Evolutionary conservation across 768 basidiomycete genomes (phyloP), one percentile per base, ranked within the genome.

Genomic region (Rhizopogon rudus): DNA sequence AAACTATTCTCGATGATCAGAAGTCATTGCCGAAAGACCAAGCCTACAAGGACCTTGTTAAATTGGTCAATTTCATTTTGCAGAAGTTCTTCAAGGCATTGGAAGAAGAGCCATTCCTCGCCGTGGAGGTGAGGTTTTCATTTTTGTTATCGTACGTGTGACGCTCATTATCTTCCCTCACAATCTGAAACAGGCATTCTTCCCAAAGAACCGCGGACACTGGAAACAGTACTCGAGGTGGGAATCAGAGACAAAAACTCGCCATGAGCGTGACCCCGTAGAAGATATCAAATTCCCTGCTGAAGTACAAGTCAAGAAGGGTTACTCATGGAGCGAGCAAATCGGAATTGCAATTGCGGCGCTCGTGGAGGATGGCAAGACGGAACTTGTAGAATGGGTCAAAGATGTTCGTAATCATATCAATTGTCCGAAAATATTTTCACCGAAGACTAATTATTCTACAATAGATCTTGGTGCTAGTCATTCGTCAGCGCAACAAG

Each of bases 21-120:
- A 81, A 82, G 62, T 80, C 86, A 10, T 76, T 93, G 54, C 92
- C 94, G 54, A 83, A 82, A 52, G 87, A 89, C 48, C 85, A 85
- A 58, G 77, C 91, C 1, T 79, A 82, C 75, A 88, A 88, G 62
- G 97, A 98, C 71, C 83, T 98, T 46, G 68, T 91, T 53, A 79
- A 81, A 53, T 73, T 98, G 37, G 85, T 98, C 74, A 89, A 85
- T 63, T 99, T 81, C 72, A 78, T 98, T 57, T 78, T 98, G 56
- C 84, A 91, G 25, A 86, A 88, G 66, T 98, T 98, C 78, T 98
- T 99, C 84, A 98, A 97, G 69, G 82, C 86, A 6, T 78, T 93
- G 46, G 80, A 82, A 52, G 84, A 91, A 59, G 88, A 97, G 58
- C 79, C 91, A 0, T 90, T 98, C 73, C 76, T 98, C 45, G 81